Base-by-base conservation (phyloP, 352 stramenopile genomes). In the Globisporangium mamillatum region DNA sequence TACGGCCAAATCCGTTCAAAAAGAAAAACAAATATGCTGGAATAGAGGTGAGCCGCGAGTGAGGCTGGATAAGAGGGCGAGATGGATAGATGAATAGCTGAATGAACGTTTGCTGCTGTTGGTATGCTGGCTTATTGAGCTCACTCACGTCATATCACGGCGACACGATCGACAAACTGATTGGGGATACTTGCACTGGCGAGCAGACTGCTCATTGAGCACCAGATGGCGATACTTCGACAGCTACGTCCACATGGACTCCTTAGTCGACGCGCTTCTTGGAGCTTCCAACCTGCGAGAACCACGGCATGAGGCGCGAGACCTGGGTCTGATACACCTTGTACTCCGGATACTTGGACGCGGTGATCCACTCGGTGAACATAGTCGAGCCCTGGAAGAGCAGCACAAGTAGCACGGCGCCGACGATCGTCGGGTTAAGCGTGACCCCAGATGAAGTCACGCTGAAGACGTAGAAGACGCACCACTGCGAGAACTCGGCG, bases 311-410 rank as follows among this genome's bases (percentile, higher is more conserved):
- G 16, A 92, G 64, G 44, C 72, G 73, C n/a, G 83, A 90, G 34
- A 91, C 84, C 12, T 84, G 73, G 20, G 81, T 75, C 70, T 97
- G 88, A 79, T 98, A 98, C 36, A 79, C 50, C 38, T 78, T 81
- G 82, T 98, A 98, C 46, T 82, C 75, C 1, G 89, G 84, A 75
- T 98, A 98, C 75, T 98, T 98, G 32, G 70, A 64, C 12, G 84
- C 64, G 29, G 91, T 97, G 69, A 98, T 93, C 52, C 78, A 78
- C 84, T 98, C 94, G 14, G 92, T 98, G 64, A 98, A 94, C 38
- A 82, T 75, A 5, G 90, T 90, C 38, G 89, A 97, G 60, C 88
- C 90, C 71, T 97, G 88, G 76, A 98, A 98, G 38, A 98, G 79
- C 50, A 96, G 48, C 46, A 89, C 80, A 12, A 98, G 75, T 41